Base-by-base conservation (phyloP, 805 yeast species). In the Myxozyma lipomycoides region DNA sequence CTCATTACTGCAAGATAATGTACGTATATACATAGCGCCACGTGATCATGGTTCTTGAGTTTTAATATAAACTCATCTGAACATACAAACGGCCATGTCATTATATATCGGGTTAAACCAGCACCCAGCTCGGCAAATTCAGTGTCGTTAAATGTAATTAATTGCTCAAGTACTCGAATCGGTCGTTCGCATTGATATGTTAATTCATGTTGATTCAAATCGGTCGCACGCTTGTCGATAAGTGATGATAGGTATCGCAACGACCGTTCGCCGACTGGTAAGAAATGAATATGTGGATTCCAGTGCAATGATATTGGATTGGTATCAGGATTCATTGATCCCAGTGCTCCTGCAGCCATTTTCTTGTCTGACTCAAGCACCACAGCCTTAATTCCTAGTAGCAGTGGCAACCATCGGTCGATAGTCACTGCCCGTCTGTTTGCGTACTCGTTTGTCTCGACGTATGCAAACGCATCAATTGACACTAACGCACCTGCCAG, bases 41-140 rank as follows among this genome's bases (percentile, higher is more conserved):
- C 59, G 2, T 43, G 50, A 35, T 55, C 59, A 37, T 49, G 49
- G 35, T 36, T 41, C 32, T 52, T 52, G 26, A 55, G 51, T 40
- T 49, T 52, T 24, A 39, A 45, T 25, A 52, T 48, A 24, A 55
- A 55, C 34, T 55, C 59, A 44, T 52, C 59, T 24, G 59, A 52
- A 32, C 59, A 55, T 6, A 55, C 52, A 24, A 55, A 55, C 18
- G 59, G 59, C 59, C 59, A 55, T 32, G 59, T 55, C 53, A 55
- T 49, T 40, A 55, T 49, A 30, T 55, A 55, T 19, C 55, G 51
- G 15, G 49, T 49, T 24, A 55, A 26, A 4, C 55, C 59, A 22
- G 57, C 59, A 24, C 59, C 56, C 12, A 48, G 51, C 21, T 48
- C 55, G 19, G 45, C 51, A 34, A 49, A 48, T 34, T 52, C 59